Evolutionary conservation across 805 yeast genomes (phyloP).

Genomic region (Yarrowia porcina): DNA sequence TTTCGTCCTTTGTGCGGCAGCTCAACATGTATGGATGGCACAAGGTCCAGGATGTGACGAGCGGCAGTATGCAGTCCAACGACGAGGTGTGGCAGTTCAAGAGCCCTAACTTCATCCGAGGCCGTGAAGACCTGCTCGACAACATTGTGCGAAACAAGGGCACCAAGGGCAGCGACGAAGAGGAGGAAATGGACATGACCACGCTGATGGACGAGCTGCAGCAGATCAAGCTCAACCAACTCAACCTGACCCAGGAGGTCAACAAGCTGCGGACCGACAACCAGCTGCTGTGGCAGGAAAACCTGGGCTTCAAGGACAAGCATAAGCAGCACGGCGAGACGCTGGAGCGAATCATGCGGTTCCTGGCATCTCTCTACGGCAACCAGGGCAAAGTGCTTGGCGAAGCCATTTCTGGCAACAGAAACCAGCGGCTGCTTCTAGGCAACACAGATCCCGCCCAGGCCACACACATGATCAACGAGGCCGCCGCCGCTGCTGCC

Average conservation of each 20-base stretch:
- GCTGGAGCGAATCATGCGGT: conserved; percentile 79
- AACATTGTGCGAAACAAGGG: conserved; percentile 74
- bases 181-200: conserved; percentile 44
- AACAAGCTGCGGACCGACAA: conserved; percentile 81
- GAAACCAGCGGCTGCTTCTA: conserved; percentile 31
- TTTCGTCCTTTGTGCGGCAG: conserved; percentile 94
- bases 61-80: conserved; percentile 50
- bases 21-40: conserved; percentile 99
- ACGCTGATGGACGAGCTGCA: conserved; percentile 69
- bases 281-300: conserved; percentile 88
- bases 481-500: conserved; percentile 15
- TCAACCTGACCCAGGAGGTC: conserved; percentile 78
- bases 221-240: conserved; percentile 70
- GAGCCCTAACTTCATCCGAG: conserved; percentile 73
- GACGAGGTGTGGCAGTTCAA: conserved; percentile 91
- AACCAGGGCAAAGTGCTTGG: conserved; percentile 50
- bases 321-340: conserved; percentile 84
- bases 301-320: conserved; percentile 75
- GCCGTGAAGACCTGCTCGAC: conserved; percentile 78
- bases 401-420: conserved; percentile 31
- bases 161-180: conserved; percentile 44
- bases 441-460: conserved; percentile 27
- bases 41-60: conserved; percentile 86
- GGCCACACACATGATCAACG: conserved; percentile 20
- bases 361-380: conserved; percentile 79